phyloP scores from a whole-genome alignment of 1,284 basidiomycete genomes.

The Ustilago shanxiensis region DNA sequence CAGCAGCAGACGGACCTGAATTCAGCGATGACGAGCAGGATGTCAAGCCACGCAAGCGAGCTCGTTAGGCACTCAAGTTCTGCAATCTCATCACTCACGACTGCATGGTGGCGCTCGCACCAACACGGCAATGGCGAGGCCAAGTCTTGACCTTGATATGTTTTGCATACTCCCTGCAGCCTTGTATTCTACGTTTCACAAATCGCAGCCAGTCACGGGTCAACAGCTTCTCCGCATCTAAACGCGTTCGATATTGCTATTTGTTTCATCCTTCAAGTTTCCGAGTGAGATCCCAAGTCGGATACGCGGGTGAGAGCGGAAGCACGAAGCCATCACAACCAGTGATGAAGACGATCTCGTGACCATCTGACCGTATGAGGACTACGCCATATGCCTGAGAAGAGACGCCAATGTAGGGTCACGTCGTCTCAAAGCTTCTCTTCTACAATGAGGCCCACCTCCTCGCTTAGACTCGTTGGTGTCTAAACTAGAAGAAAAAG shows the following conservation, averaged over 20 bases:
- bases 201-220: neutral
- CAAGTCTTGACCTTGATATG: neutral
- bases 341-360: neutral
- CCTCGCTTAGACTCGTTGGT: neutral
- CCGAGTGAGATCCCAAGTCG: neutral
- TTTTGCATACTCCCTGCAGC: neutral
- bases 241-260: neutral
- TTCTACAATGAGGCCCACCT: neutral
- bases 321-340: neutral
- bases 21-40: slow-evolving; percentile 24
- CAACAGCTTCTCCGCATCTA: neutral
- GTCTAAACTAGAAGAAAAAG: neutral
- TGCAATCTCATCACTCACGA: neutral
- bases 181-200: neutral
- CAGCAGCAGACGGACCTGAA: neutral
- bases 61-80: slow-evolving; percentile 8
- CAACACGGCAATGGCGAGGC: neutral
- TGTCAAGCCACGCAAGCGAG: slow-evolving; percentile 25
- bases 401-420: slow-evolving; percentile 2
- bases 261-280: neutral
- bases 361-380: neutral
- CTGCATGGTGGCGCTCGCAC: neutral
- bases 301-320: neutral
- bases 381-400: neutral
- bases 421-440: neutral